These are phyloP conservation scores for Eucalyptus camaldulensis DNA, from an alignment of 345 rosid genomes.

Conservation along the genomic window DNA sequence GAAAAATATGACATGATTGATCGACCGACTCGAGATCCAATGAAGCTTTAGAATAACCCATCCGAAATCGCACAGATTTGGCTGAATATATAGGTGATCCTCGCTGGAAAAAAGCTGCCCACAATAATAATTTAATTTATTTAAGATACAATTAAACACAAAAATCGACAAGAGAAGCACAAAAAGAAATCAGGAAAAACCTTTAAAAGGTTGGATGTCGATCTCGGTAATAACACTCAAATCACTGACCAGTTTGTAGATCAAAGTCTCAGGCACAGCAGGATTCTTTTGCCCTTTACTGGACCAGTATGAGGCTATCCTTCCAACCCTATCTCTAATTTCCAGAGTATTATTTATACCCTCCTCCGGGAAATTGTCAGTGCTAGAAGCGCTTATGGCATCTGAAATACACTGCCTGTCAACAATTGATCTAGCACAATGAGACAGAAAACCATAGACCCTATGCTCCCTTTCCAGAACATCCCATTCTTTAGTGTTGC, in stretches of 20 bases:
- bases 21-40: neutral
- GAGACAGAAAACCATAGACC: slow-evolving; percentile 51
- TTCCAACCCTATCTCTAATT: slow-evolving; percentile 27
- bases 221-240: slow-evolving; percentile 66
- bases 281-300: slow-evolving; percentile 63
- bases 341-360: slow-evolving; percentile 65
- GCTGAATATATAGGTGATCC: slow-evolving; percentile 82
- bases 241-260: slow-evolving; percentile 53
- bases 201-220: slow-evolving; percentile 71
- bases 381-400: slow-evolving; percentile 80
- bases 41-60: slow-evolving; percentile 42
- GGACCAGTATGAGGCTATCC: slow-evolving; percentile 81
- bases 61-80: slow-evolving; percentile 49
- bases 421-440: slow-evolving; percentile 23
- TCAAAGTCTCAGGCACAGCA: slow-evolving; percentile 78
- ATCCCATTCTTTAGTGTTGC: slow-evolving; percentile 29
- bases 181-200: slow-evolving; percentile 12
- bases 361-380: slow-evolving; percentile 82
- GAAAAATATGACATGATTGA: slow-evolving; percentile 10
- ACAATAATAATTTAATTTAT: neutral
- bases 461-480: slow-evolving; percentile 54
- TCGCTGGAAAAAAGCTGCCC: slow-evolving; percentile 65
- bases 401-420: slow-evolving; percentile 32
- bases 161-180: neutral
- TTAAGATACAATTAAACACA: neutral